Conservation (phyloP, 2,329 filamentous ascomycete species). For the Proliferodiscus dingleyae region DNA sequence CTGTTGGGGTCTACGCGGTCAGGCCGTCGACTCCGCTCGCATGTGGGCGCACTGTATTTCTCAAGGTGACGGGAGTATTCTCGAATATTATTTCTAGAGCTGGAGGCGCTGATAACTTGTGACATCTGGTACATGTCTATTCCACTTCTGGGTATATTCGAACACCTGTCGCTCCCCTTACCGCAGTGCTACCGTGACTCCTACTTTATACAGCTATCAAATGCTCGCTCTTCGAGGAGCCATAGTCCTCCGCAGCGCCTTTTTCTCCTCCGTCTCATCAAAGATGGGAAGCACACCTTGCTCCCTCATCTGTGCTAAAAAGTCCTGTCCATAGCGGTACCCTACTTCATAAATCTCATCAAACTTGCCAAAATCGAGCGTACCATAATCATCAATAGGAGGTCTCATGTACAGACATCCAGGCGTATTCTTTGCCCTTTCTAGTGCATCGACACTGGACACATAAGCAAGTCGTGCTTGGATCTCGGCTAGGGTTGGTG, state of each 20-base stretch:
- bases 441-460: conserved; percentile 87
- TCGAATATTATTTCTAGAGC: no score
- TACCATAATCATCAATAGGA: conserved; percentile 88
- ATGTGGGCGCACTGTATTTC: no score
- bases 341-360: conserved; percentile 93
- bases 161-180: no score
- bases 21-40: no score
- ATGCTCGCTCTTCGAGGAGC: conserved; percentile 76
- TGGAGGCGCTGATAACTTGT: no score
- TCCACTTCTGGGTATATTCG: no score
- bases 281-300: conserved; percentile 68
- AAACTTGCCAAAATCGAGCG: conserved; percentile 93
- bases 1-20: no score
- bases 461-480: conserved; percentile 94
- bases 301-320: conserved; percentile 68
- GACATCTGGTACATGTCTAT: no score
- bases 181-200: no score
- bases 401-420: conserved; percentile 97
- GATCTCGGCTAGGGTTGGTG: conserved; percentile 91
- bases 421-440: conserved; percentile 83
- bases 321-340: conserved; percentile 79
- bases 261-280: conserved; percentile 72
- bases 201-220: conserved; percentile 30
- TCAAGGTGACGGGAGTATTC: no score
- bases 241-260: conserved; percentile 71